phyloP scores from a whole-genome alignment of 2,329 filamentous ascomycete genomes.

The Fusarium sp. region DNA sequence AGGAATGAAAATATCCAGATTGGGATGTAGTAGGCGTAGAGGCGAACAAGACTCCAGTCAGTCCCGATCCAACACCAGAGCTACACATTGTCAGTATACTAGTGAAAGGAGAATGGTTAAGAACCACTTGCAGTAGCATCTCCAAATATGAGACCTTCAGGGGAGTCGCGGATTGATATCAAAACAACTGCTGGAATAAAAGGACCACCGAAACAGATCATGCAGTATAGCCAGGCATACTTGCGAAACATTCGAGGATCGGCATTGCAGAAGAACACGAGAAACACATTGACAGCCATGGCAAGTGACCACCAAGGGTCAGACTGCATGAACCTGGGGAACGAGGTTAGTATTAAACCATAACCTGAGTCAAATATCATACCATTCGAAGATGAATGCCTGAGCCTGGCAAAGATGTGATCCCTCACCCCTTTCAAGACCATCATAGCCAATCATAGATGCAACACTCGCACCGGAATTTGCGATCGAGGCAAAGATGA shows the following conservation, averaged over 20 bases:
- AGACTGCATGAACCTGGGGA: slow-evolving; percentile 77
- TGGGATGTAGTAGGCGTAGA: slow-evolving; percentile 69
- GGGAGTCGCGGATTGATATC: slow-evolving; percentile 62
- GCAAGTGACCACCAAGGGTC: slow-evolving; percentile 81
- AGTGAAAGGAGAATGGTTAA: rapidly evolving
- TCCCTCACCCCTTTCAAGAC: slow-evolving; percentile 62
- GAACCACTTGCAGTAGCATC: slow-evolving; percentile 61
- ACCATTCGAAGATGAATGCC: slow-evolving; percentile 73
- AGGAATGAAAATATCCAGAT: slow-evolving; percentile 68
- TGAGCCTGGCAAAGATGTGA: slow-evolving; percentile 70
- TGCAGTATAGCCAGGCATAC: slow-evolving; percentile 75
- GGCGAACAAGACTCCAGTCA: slow-evolving; percentile 63
- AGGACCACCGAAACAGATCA: slow-evolving; percentile 76
- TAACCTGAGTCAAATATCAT: slow-evolving; percentile 23
- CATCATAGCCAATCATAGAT: slow-evolving; percentile 76
- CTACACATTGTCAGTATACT: slow-evolving; percentile 47
- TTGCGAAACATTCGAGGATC: slow-evolving; percentile 71
- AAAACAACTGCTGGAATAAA: slow-evolving; percentile 73
- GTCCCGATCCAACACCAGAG: slow-evolving; percentile 70
- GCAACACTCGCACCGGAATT: slow-evolving; percentile 67
- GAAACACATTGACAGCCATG: slow-evolving; percentile 84
- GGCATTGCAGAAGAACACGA: slow-evolving; percentile 69
- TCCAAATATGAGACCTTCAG: slow-evolving; percentile 59
- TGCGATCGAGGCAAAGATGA: slow-evolving; percentile 50
- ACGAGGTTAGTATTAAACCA: background rate